Percentiles rank a stretch among this genome's conserved stretches.
phyloP scores from a whole-genome alignment of 2,329 filamentous ascomycete genomes.

The Annulohypoxylon truncatum region DNA sequence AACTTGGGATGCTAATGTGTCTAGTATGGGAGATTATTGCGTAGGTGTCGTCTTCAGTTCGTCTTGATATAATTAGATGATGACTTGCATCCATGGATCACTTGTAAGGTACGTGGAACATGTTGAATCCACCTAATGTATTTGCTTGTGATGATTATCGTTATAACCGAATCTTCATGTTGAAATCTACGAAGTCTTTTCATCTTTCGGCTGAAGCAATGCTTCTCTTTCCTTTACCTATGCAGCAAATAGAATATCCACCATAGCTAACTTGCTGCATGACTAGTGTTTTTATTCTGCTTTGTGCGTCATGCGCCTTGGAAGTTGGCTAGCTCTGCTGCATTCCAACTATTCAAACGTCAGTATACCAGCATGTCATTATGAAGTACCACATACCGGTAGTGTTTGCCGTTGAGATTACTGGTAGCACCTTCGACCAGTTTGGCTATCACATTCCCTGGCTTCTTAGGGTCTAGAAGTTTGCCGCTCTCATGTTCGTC shows the following conservation, averaged over 20 bases:
- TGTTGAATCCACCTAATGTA: constrained; percentile 32
- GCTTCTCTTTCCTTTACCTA: constrained; percentile 47
- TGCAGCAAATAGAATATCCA: constrained; percentile 39
- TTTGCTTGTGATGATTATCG: constrained; percentile 75
- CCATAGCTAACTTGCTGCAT: constrained; percentile 30
- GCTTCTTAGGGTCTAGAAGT: constrained; percentile 83
- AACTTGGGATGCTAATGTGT: constrained; percentile 9
- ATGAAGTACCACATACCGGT: constrained; percentile 69
- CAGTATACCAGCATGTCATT: constrained; percentile 38
- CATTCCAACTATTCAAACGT: constrained; percentile 61
- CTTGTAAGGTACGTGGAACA: constrained; percentile 44
- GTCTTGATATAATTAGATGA: background rate
- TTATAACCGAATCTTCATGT: constrained; percentile 80
- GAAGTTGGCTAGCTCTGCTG: constrained; percentile 64
- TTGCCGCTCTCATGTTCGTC: constrained; percentile 76
- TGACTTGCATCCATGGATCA: background rate
- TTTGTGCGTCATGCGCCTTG: constrained; percentile 50
- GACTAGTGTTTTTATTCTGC: background rate
- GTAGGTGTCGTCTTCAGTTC: background rate
- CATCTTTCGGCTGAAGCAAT: constrained; percentile 82
- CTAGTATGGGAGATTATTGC: background rate
- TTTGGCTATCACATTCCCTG: constrained; percentile 86
- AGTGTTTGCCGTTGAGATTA: constrained; percentile 79
- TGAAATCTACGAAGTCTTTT: constrained; percentile 76
- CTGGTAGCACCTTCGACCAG: constrained; percentile 73